Conservation (phyloP, 1,284 basidiomycete species). For the Ustilago loliicola region DNA sequence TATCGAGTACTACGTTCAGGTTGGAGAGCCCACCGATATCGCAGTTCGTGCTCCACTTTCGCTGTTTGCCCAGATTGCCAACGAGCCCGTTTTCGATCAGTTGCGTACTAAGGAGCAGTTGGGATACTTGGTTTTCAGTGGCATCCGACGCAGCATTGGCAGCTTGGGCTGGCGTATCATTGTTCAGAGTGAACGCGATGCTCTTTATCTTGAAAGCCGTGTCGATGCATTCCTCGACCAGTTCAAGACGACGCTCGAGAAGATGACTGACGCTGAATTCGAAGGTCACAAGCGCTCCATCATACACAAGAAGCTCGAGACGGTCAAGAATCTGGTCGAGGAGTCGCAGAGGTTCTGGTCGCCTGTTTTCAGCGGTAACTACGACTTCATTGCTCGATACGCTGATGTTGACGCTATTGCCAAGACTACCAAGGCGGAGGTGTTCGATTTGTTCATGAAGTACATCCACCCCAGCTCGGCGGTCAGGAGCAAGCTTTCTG, state of each 20-base stretch:
- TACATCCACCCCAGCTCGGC: constrained; percentile 75
- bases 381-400: constrained; percentile 74
- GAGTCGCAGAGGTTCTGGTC: constrained; percentile 72
- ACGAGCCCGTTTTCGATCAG: constrained; percentile 91
- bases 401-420: constrained; percentile 79
- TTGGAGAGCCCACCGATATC: constrained; percentile 64
- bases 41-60: constrained; percentile 58
- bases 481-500: constrained; percentile 56
- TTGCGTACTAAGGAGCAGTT: constrained; percentile 97
- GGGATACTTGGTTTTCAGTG: constrained; percentile 77
- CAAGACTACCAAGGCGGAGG: constrained; percentile 80
- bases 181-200: constrained; percentile 88
- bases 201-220: constrained; percentile 87
- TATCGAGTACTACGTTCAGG: constrained; percentile 70
- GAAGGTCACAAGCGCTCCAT: constrained; percentile 61
- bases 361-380: constrained; percentile 76
- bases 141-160: constrained; percentile 70
- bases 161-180: constrained; percentile 86
- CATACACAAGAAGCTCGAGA: constrained; percentile 67
- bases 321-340: constrained; percentile 66
- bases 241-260: constrained; percentile 74
- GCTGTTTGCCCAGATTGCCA: constrained; percentile 67
- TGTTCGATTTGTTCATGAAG: constrained; percentile 81
- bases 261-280: constrained; percentile 63
- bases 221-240: constrained; percentile 87